These are phyloP conservation scores for Erythrobasidium yunnanense DNA, from an alignment of 768 basidiomycete genomes.

Conservation along the genomic window DNA sequence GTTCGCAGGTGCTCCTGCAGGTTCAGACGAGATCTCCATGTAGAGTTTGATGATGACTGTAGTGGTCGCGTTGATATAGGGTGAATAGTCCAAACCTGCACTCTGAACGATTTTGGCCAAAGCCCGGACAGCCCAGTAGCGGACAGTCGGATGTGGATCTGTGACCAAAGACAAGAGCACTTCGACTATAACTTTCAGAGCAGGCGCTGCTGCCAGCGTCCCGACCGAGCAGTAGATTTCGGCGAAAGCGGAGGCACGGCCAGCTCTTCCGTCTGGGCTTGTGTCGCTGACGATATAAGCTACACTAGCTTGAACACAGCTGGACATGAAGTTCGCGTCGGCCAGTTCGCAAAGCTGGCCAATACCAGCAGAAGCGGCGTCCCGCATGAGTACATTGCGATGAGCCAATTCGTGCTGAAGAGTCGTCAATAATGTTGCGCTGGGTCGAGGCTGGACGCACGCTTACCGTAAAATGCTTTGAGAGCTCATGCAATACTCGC, in stretches of 20 bases:
- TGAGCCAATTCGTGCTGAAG: conserved; percentile 66
- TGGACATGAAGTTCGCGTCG: conserved; percentile 69
- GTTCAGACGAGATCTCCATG: no score
- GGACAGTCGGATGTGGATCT: conserved; percentile 92
- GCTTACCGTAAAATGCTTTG: no score
- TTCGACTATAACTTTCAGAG: conserved; percentile 90
- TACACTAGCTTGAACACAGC: conserved; percentile 77
- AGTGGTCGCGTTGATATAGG: conserved; percentile 75
- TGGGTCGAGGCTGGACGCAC: no score
- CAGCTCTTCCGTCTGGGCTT: conserved; percentile 80
- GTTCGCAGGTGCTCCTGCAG: conserved; percentile 61
- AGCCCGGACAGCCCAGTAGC: conserved; percentile 82
- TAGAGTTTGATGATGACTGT: conserved; percentile 86
- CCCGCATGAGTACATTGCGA: conserved; percentile 62
- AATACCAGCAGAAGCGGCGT: conserved; percentile 72
- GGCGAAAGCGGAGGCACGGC: conserved; percentile 84
- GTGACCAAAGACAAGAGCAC: conserved; percentile 87
- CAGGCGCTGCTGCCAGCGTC: conserved; percentile 81
- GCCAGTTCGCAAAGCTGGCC: conserved; percentile 75
- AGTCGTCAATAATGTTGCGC: conserved; percentile 1
- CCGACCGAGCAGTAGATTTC: conserved; percentile 85
- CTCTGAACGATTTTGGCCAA: conserved; percentile 78
- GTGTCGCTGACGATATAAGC: conserved; percentile 90
- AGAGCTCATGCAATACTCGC: no score
- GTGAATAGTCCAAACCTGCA: conserved; percentile 79